Evolutionary conservation across 2,329 filamentous ascomycete species (phyloP).

Genomic region (Sarocladium strictum): DNA sequence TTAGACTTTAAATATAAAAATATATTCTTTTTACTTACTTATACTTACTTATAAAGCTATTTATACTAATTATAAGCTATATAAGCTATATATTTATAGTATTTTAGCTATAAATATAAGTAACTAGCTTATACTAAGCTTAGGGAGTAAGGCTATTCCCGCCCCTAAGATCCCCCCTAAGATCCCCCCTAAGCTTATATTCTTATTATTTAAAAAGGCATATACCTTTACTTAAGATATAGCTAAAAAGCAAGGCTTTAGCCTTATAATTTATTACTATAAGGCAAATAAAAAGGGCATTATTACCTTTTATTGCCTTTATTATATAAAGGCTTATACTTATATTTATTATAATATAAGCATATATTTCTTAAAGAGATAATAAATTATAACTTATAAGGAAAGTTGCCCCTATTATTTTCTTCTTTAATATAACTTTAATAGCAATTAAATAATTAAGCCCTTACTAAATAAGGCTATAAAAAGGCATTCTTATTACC

Average conservation of each 20-base stretch:
- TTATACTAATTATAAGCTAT: neutral
- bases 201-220: neutral
- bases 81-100: neutral
- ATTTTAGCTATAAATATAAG: neutral
- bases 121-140: neutral
- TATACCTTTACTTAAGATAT: neutral
- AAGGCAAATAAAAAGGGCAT: neutral
- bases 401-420: neutral
- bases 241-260: neutral
- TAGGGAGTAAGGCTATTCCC: neutral
- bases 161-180: neutral
- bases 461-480: neutral
- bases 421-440: neutral
- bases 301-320: neutral
- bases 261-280: neutral
- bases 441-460: neutral
- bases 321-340: neutral
- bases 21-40: neutral
- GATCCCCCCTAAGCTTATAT: too few relatives aligned
- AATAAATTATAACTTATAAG: neutral
- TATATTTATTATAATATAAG: neutral
- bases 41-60: neutral
- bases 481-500: constrained; percentile 11
- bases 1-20: neutral
- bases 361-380: neutral